Percentiles rank a stretch among this genome's conserved stretches.
These are phyloP conservation scores for Brassica nigra DNA, from an alignment of 345 rosid genomes.

Conservation along the genomic window DNA sequence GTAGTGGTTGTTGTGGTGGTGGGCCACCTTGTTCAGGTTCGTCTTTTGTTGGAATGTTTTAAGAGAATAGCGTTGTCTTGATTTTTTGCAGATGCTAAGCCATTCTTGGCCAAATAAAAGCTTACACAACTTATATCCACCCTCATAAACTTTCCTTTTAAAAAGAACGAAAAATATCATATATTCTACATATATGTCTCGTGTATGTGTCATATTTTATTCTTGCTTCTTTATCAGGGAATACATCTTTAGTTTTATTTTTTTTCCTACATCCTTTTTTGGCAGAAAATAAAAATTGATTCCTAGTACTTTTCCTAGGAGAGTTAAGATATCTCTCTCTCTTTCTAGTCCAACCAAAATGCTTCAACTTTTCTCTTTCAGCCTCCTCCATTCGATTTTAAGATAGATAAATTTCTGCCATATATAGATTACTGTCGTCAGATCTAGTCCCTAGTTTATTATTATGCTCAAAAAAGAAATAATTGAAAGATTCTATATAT, in stretches of 20 bases:
- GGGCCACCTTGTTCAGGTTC: constrained; percentile 39
- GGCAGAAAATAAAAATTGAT: constrained; percentile 27
- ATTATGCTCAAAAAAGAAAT: constrained; percentile 32
- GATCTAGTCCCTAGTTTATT: constrained; percentile 36
- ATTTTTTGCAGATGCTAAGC: constrained; percentile 36
- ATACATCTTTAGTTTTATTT: constrained; percentile 1
- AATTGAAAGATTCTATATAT: constrained; percentile 27
- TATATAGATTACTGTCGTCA: constrained; percentile 25
- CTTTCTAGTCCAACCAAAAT: constrained; percentile 38
- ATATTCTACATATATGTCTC: neutral
- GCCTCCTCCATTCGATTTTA: constrained; percentile 37
- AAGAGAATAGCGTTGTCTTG: constrained; percentile 32
- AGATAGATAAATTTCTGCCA: constrained; percentile 12
- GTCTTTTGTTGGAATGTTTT: constrained; percentile 37
- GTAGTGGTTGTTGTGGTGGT: constrained; percentile 30
- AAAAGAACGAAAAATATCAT: neutral
- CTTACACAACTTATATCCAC: constrained; percentile 29
- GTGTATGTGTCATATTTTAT: constrained; percentile 19
- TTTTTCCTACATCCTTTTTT: neutral
- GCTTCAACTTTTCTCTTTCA: constrained; percentile 39
- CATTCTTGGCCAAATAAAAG: constrained; percentile 42
- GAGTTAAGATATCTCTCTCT: constrained; percentile 21
- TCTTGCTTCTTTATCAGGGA: constrained; percentile 24
- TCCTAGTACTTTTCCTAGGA: constrained; percentile 46
- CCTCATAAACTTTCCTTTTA: constrained; percentile 28